Evolutionary conservation across 176 grass and related monocot species (phyloP), one percentile per base, ranked within the genome.

Genomic region (Luzula sylvatica): DNA sequence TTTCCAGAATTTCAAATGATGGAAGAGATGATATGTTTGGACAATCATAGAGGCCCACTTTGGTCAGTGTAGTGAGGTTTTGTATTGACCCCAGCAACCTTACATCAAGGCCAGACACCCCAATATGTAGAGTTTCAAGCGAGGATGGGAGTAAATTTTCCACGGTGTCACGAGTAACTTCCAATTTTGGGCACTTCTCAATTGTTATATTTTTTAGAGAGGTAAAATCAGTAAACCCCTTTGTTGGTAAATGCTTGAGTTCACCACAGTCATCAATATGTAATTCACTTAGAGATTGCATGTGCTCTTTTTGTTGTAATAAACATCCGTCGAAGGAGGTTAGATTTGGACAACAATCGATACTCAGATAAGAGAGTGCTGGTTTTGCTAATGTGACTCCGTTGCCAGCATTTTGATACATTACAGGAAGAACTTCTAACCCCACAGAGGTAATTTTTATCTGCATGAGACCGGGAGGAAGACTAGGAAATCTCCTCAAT

Each of bases 401-500:
- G 3, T 20, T 24, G 1, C 8, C 17, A 3, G 5, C 5, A 22
- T 1, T 8, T 7, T 46, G 13, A 14, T 41, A 22, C 11, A 75
- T 65, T 15, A 8, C 23, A 14, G 72, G 72, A 17, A 82, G 40
- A 53, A 44, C 20, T 25, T 2, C 70, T 8, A 82, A 22, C 0
- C 72, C 72, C 1, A 71, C 65, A 1, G 14, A 6, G 3, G 0
- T 0, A 65, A 49, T 18, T 11, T n/a, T 2, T 23, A 82, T n/a
- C 6, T 66, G 5, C 15, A 18, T 50, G 48, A 76, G 57, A 44
- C 46, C 56, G 2, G 39, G 42, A 26, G 78, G 66, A 38, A 82
- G 42, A 49, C 23, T 3, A 13, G 78, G 65, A 2, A 82, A 41
- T 30, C 49, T 23, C 0, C 8, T 23, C 24, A 82, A 26, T 16